A percentile compares a stretch with the other conserved stretches of the same genome.
Conservation (phyloP, 2,329 filamentous ascomycete species). For the Daldinia eschscholtzii region DNA sequence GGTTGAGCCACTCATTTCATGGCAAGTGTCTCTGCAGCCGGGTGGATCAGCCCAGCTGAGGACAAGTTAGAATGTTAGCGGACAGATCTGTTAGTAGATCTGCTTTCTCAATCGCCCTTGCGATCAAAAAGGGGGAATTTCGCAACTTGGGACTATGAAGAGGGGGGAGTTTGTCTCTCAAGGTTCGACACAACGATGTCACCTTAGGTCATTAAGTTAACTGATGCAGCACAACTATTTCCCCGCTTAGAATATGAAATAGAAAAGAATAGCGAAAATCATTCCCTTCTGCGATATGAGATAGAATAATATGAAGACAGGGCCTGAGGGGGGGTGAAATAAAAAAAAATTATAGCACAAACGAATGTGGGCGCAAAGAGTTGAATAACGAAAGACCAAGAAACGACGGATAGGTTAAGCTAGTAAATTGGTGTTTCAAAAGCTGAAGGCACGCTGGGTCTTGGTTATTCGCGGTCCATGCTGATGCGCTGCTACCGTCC, state of each 20-base stretch:
- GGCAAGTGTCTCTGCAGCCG: slow-evolving; percentile 47
- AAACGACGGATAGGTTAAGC: slow-evolving; percentile 30
- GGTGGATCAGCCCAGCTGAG: slow-evolving; percentile 43
- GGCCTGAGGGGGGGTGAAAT: slow-evolving; percentile 4
- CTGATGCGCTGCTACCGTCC: not conserved
- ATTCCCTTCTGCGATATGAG: slow-evolving; percentile 5
- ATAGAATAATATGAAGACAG: slow-evolving; percentile 20
- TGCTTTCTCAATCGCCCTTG: slow-evolving; percentile 30
- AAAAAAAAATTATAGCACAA: slow-evolving; percentile 24
- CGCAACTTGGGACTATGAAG: slow-evolving; percentile 11
- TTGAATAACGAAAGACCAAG: slow-evolving; percentile 25
- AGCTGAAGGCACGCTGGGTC: slow-evolving; percentile 30
- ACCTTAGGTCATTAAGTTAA: slow-evolving; percentile 43
- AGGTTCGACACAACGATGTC: slow-evolving; percentile 42
- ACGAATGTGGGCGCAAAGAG: slow-evolving; percentile 34
- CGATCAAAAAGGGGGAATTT: slow-evolving; percentile 32
- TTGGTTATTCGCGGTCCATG: slow-evolving; percentile 15
- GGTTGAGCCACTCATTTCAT: slow-evolving; percentile 61
- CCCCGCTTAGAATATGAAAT: slow-evolving; percentile 27
- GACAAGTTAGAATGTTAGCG: slow-evolving; percentile 22
- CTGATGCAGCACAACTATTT: slow-evolving; percentile 25
- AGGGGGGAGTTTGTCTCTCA: slow-evolving; percentile 17
- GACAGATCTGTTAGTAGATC: slow-evolving; percentile 40
- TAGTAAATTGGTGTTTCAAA: slow-evolving; percentile 44
- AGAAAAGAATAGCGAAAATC: slow-evolving; percentile 18